A percentile compares a stretch with the other conserved stretches of the same genome.
These are phyloP conservation scores for Karstenula rhodostoma DNA, from an alignment of 2,329 filamentous ascomycete genomes.

Conservation along the genomic window DNA sequence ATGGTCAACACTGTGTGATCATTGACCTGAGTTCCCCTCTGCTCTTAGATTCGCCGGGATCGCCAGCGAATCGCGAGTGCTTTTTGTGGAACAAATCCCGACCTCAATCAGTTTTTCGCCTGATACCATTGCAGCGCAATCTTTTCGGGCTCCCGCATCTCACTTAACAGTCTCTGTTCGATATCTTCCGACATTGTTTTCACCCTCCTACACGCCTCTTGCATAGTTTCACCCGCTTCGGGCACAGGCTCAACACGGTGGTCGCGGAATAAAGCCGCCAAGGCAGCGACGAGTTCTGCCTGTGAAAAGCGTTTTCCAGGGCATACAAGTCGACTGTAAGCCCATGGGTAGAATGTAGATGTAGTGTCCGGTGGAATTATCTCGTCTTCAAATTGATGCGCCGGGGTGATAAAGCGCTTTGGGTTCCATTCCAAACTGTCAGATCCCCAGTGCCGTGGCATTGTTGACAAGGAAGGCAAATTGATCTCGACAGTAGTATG, in stretches of 20 bases:
- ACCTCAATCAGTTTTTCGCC: background rate
- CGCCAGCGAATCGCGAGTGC: background rate
- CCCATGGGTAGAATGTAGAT: constrained; percentile 23
- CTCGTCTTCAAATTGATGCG: constrained; percentile 16
- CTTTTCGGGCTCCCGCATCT: constrained; percentile 19
- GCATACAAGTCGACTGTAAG: constrained; percentile 23
- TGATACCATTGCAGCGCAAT: constrained; percentile 14
- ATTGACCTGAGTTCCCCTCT: background rate
- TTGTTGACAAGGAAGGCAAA: constrained; percentile 33
- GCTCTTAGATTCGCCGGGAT: background rate
- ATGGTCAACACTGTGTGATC: background rate
- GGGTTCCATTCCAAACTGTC: constrained; percentile 42
- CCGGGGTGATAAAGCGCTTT: constrained; percentile 25
- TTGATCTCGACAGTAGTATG: constrained; percentile 23
- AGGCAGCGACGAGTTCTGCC: constrained; percentile 28
- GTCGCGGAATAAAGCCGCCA: constrained; percentile 26
- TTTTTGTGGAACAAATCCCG: background rate
- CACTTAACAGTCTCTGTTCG: constrained; percentile 16
- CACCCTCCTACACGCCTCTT: constrained; percentile 10
- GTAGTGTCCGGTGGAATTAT: constrained; percentile 12
- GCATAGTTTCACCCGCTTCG: constrained; percentile 22
- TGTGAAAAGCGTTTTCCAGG: constrained; percentile 32
- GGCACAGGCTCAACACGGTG: constrained; percentile 21
- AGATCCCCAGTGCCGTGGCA: constrained; percentile 40
- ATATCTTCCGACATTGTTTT: constrained; percentile 13